phyloP scores from a whole-genome alignment of 2,329 filamentous ascomycete species.

The Penicillium sclerotigenum region DNA sequence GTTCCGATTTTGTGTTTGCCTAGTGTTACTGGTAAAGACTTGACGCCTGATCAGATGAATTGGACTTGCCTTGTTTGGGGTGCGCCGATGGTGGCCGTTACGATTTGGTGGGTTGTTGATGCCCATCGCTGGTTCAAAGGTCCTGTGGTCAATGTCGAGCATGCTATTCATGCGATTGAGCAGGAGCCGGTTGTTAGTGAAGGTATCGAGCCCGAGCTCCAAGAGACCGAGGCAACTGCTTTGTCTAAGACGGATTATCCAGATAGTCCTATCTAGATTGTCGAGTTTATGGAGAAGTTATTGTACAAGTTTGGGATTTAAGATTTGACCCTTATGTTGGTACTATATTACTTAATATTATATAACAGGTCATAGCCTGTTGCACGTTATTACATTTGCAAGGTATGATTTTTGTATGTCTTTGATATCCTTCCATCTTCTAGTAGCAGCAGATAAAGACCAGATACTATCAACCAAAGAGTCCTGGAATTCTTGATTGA shows the following conservation, averaged over 20 bases:
- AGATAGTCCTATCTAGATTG: conserved; percentile 1
- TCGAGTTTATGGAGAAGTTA: too few relatives aligned
- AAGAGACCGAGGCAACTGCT: background rate
- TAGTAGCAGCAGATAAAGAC: background rate
- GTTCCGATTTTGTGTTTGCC: conserved; percentile 67
- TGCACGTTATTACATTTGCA: background rate
- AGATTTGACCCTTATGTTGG: background rate
- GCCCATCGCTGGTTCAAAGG: conserved; percentile 69
- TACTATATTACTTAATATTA: background rate
- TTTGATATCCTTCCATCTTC: background rate
- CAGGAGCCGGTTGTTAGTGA: conserved; percentile 25
- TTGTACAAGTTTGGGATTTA: background rate
- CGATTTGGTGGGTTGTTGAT: conserved; percentile 62
- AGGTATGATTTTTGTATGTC: background rate
- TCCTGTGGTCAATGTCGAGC: conserved; percentile 65
- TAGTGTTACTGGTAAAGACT: conserved; percentile 52
- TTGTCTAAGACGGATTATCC: conserved; percentile 12
- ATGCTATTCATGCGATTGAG: conserved; percentile 37
- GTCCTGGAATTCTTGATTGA: too few relatives aligned
- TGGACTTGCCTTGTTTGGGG: conserved; percentile 68
- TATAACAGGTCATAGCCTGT: background rate
- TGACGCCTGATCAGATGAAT: conserved; percentile 59
- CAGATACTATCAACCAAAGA: background rate
- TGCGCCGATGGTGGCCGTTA: conserved; percentile 57
- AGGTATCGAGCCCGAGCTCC: conserved; percentile 18